Conservation (phyloP, 192 early-diverging fungal genomes). For the Linnemannia hyalina region DNA sequence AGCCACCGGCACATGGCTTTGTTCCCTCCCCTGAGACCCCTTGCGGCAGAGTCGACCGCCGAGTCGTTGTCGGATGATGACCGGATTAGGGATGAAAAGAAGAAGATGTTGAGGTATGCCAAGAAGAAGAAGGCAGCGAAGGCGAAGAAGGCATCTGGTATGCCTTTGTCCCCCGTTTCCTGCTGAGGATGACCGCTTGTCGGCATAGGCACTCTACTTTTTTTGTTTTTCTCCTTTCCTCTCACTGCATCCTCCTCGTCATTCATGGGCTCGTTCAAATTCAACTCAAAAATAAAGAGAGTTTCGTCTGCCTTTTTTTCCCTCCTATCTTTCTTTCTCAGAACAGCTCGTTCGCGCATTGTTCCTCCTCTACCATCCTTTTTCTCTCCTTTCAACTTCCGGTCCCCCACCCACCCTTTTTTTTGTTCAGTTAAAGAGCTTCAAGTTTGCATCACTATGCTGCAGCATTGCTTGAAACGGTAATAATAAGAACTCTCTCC, state of each 20-base stretch:
- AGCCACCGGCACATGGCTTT: neutral
- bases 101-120: neutral
- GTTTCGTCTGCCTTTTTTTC: neutral
- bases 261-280: neutral
- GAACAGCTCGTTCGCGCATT: neutral
- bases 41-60: neutral
- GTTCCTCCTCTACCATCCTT: neutral
- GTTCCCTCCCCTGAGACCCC: neutral
- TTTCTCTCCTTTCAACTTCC: too few species aligned
- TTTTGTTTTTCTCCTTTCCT: neutral
- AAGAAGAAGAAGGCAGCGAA: constrained; percentile 24
- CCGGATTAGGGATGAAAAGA: constrained; percentile 8
- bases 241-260: neutral
- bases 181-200: neutral
- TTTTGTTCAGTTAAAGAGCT: neutral
- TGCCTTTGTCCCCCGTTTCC: neutral
- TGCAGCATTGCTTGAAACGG: too few species aligned
- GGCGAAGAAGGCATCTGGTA: neutral
- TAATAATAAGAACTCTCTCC: too few species aligned
- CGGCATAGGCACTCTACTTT: neutral
- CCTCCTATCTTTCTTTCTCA: neutral
- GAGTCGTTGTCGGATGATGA: neutral
- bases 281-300: neutral
- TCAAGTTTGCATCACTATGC: too few species aligned
- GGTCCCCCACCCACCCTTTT: neutral